Evolutionary conservation across 371 early-diverging fungal genomes (phyloP), one percentile per base, ranked within the genome.

Genomic region (Blastocladiella emersonii): DNA sequence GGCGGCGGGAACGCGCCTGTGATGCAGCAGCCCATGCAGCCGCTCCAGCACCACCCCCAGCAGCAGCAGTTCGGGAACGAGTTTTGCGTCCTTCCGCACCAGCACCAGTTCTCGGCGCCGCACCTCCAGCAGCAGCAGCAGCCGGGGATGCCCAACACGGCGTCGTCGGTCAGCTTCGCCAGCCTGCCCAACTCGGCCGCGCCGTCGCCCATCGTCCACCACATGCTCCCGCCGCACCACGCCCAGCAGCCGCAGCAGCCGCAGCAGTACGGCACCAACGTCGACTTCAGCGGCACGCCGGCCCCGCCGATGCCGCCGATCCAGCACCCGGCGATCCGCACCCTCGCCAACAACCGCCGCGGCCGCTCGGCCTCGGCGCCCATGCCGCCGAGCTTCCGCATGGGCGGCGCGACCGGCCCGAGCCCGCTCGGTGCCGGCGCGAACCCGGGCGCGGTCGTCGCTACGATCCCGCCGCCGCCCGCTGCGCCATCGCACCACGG

Each of bases 381-480:
- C 2, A 51, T 30, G 30, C 8, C 30, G 30, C 53, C 53, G 17
- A 10, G 13, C 3, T 51, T 51, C 53, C 53, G 53, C 6, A 32
- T 48, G n/a, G n/a, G 17, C 48, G 32, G 7, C 27, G 10, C 7
- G 13, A 12, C 23, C 25, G 53, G 30, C 53, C 53, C 53, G 53
- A 51, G 53, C 53, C 53, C 53, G 27, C 53, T 51, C 13, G 53
- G 53, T 23, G 48, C 39, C 45, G 45, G n/a, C n/a, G n/a, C n/a
- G n/a, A n/a, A n/a, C n/a, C n/a, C n/a, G n/a, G n/a, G n/a, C n/a
- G n/a, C n/a, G n/a, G n/a, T n/a, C n/a, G n/a, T n/a, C n/a, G n/a
- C n/a, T n/a, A n/a, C n/a, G n/a, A n/a, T n/a, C n/a, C n/a, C n/a
- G n/a, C n/a, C n/a, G n/a, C n/a, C 19, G 45, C 45, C 45, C 23